Evolutionary conservation across 1,139 yeast genomes (phyloP).

Genomic region (Suhomyces maxii): DNA sequence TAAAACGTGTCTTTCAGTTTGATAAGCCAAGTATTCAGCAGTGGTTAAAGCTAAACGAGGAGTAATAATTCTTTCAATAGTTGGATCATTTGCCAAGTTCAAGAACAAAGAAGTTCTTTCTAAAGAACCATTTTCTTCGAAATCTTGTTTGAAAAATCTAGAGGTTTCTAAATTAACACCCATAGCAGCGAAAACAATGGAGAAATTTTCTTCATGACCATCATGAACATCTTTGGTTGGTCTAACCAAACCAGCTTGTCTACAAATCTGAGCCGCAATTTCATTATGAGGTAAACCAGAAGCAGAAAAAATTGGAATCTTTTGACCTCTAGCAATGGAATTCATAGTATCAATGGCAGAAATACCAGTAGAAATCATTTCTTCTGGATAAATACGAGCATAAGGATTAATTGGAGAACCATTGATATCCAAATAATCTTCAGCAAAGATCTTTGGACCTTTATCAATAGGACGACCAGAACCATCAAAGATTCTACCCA

Average conservation of each 20-base stretch:
- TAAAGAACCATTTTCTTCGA: constrained; percentile 97
- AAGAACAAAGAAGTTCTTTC: constrained; percentile 96
- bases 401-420: constrained; percentile 98
- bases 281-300: constrained; percentile 99
- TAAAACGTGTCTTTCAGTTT: constrained; percentile 98
- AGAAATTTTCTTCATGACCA: constrained; percentile 99
- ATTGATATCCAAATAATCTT: constrained; percentile 94
- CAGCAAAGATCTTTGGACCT: constrained; percentile 98
- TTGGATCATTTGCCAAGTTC: constrained; percentile 98
- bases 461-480: constrained; percentile 98
- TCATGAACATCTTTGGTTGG: constrained; percentile 99
- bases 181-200: constrained; percentile 98
- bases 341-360: constrained; percentile 99
- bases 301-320: constrained; percentile 97
- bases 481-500: constrained; percentile 98
- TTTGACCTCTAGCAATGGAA: constrained; percentile 99
- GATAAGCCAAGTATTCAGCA: constrained; percentile 97
- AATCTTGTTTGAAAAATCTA: constrained; percentile 95
- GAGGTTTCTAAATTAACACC: constrained; percentile 93
- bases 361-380: constrained; percentile 98
- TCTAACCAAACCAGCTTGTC: constrained; percentile 98
- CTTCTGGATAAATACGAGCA: constrained; percentile 98
- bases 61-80: constrained; percentile 98
- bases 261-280: constrained; percentile 99
- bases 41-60: constrained; percentile 99